Base-by-base conservation (phyloP, 225 moss, liverwort and hornwort genomes). In the Physcomitrellopsis africana region DNA sequence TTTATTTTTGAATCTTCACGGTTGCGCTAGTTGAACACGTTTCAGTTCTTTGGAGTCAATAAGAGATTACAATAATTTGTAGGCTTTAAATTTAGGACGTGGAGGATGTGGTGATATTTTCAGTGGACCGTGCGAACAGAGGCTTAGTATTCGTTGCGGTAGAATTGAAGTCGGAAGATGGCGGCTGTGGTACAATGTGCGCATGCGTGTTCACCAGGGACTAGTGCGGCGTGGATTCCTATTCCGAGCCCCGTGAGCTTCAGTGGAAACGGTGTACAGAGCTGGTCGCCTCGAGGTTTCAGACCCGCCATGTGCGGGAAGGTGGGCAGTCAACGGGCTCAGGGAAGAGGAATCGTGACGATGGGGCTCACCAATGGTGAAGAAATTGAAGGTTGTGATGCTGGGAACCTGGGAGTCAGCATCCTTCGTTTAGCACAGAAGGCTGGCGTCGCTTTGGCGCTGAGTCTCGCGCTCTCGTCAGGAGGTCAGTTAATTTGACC, bases 401-500 rank as follows among this genome's bases (percentile, higher is more conserved):
- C 59, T 18, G 44, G 63, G 66, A 47, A 32, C 48, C 23, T 61
- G 44, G 61, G 23, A 32, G 59, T 68, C 27, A 47, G 51, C 52
- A 20, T 72, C 57, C 27, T 86, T 44, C 70, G 51, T 13, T 67
- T 69, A 22, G 76, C 77, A 12, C 72, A 74, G 26, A 86, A 75
- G 58, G 51, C 89, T 20, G 86, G 82, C 62, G 86, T 92, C 29
- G 96, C 93, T 51, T 75, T 92, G 68, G 90, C 96, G 46, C 81
- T 96, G 41, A 86, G 93, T 51, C 76, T 96, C 32, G 86, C 92
- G 24, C 75, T 96, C 74, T 90, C 91, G 45, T 69, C 93, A 74
- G 90, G 84, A 72, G 91, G 95, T 90, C 75, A 65, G 83, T 74
- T 77, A 12, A 10, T 9, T 16, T 44, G 18, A 2, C 41, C 44